Evolutionary conservation across 2,329 filamentous ascomycete species (phyloP).

Genomic region (Ophiostoma perfectum): DNA sequence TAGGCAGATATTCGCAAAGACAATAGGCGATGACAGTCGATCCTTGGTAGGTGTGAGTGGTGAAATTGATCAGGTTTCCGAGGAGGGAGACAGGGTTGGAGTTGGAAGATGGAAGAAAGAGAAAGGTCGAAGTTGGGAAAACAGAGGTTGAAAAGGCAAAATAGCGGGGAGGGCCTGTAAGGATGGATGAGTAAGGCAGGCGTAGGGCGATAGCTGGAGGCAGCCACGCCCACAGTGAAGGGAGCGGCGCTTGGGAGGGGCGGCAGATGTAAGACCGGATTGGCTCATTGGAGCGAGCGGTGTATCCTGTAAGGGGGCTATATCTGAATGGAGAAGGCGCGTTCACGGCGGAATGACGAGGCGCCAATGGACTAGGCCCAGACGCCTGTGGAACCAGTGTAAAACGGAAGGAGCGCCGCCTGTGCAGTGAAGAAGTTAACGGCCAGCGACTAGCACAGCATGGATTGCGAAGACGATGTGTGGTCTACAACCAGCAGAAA

Average conservation of each 20-base stretch:
- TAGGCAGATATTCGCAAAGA: neutral
- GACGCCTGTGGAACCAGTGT: neutral
- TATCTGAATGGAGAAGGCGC: neutral
- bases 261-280: constrained; percentile 4
- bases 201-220: neutral
- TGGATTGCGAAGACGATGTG: neutral
- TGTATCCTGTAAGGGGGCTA: neutral
- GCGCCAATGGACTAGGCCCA: neutral
- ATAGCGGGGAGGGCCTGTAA: constrained; percentile 11
- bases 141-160: constrained; percentile 14
- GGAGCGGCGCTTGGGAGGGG: neutral
- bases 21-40: neutral
- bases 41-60: neutral
- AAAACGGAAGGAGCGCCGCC: neutral
- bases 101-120: neutral
- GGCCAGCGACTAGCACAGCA: neutral
- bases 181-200: constrained; percentile 2
- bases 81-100: neutral
- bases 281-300: neutral
- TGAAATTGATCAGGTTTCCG: neutral
- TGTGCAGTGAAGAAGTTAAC: constrained; percentile 8
- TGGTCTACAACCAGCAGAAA: too few species aligned
- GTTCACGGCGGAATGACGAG: constrained; percentile 7
- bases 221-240: neutral
- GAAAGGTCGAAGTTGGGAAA: neutral